Percentiles rank a stretch among this genome's conserved stretches.
phyloP scores from a whole-genome alignment of 805 yeast genomes.

The Lipomyces lipofer region DNA sequence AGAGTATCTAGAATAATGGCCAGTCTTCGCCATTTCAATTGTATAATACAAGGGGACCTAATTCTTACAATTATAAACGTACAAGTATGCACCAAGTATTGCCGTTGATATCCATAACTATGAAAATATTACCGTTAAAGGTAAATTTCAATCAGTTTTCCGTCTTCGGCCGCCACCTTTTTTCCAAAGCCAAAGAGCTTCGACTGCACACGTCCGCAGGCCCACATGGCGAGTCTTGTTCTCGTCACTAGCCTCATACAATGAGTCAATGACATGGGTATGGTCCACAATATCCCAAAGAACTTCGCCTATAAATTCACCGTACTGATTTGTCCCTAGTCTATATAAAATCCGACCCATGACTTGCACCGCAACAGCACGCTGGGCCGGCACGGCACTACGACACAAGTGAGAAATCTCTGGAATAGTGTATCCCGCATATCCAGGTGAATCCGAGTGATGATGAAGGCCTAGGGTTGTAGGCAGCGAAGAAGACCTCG shows the following conservation, averaged over 20 bases:
- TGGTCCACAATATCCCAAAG: slow-evolving; percentile 73
- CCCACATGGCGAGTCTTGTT: slow-evolving; percentile 62
- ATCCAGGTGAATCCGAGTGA: slow-evolving; percentile 81
- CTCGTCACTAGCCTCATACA: slow-evolving; percentile 67
- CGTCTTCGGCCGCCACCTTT: slow-evolving; percentile 34
- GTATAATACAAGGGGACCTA: neutral
- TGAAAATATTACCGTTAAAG: neutral
- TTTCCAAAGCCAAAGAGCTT: slow-evolving; percentile 89
- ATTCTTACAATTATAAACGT: neutral
- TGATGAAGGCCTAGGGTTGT: slow-evolving; percentile 78
- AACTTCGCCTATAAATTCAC: slow-evolving; percentile 50
- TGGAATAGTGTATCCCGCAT: slow-evolving; percentile 87
- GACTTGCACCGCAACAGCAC: slow-evolving; percentile 82
- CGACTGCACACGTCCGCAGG: slow-evolving; percentile 79
- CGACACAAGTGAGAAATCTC: slow-evolving; percentile 80
- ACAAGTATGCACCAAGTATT: neutral
- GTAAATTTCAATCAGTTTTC: slow-evolving; percentile 21
- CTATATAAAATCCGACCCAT: slow-evolving; percentile 84
- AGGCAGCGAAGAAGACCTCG: slow-evolving; percentile 51
- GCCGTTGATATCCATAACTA: neutral
- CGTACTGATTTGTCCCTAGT: slow-evolving; percentile 56
- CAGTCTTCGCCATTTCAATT: neutral
- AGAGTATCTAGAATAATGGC: no score
- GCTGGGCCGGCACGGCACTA: slow-evolving; percentile 78
- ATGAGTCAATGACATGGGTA: slow-evolving; percentile 60